Base-by-base conservation (phyloP, 129 eudicot species). In the Oenanthe sinensis region DNA sequence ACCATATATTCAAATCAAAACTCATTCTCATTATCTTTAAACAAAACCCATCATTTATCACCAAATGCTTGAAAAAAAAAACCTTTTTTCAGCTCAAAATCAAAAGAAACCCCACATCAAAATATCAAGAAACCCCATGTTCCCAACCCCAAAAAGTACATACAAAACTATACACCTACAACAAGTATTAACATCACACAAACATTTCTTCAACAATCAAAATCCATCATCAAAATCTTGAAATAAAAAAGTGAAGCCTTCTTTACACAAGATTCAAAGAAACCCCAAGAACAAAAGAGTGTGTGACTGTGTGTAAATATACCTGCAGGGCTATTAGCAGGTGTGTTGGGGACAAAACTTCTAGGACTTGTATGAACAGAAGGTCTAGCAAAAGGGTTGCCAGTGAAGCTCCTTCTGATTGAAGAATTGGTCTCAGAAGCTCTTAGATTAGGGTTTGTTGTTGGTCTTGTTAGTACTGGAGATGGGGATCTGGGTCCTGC, bases 311-410 rank as follows among this genome's bases (percentile, higher is more conserved):
- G 44, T 16, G 15, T 72, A 44, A 5, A 45, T 30, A 14, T 73
- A 93, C 98, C 97, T 85, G 91, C 87, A 44, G 98, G 92, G 84
- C 90, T 87, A 82, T 90, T 93, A 33, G 92, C 96, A 71, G 97
- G 92, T n/a, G 92, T 87, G 28, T 58, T 78, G 37, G 90, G 86
- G 49, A 81, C 80, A 47, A 86, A 77, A 30, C 58, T 68, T 77
- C 84, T 86, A 22, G 89, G 89, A 78, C 87, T 88, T 12, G 84
- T 75, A 68, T 80, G 83, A 73, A 81, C 16, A 12, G 91, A 87
- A 58, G 94, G 91, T 62, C 84, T 90, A 6, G 83, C 47, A 84
- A 84, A 79, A 63, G 91, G 89, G 84, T 74, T 87, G 54, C 89
- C 91, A 26, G 58, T 91, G 77, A 86, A 91, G 45, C 98, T 93